A percentile compares a stretch with the other conserved stretches of the same genome.
Evolutionary conservation across 176 grass and related monocot genomes (phyloP).

Genomic region (Alloteropsis semialata): DNA sequence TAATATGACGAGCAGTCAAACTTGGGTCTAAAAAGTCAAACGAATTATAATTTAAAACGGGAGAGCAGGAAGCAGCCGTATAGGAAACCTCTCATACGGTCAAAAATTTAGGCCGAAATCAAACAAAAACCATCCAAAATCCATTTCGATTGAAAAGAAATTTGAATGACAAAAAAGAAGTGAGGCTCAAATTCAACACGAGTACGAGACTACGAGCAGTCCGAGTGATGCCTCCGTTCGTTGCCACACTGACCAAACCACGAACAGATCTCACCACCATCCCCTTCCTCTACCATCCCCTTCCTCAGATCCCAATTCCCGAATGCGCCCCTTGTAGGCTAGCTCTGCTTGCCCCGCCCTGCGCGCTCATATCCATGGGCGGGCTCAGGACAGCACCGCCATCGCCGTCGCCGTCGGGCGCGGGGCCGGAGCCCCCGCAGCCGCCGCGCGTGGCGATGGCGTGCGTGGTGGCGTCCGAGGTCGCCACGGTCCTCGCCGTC

Average conservation of each 20-base stretch:
- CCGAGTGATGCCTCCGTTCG: background rate
- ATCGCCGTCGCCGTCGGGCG: background rate
- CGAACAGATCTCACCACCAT: slow-evolving; percentile 23
- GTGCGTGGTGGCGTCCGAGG: slow-evolving; percentile 82
- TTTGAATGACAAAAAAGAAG: background rate
- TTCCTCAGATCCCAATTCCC: slow-evolving; percentile 41
- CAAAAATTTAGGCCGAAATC: no score
- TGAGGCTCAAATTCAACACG: no score
- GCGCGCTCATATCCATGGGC: slow-evolving; percentile 37
- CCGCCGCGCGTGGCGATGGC: slow-evolving; percentile 49
- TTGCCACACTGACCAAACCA: background rate
- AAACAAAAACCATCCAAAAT: background rate
- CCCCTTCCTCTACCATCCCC: background rate
- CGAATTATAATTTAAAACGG: no score
- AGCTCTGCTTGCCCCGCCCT: background rate
- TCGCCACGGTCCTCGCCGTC: slow-evolving; percentile 77
- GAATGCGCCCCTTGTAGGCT: slow-evolving; percentile 35
- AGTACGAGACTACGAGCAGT: background rate
- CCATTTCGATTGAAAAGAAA: background rate
- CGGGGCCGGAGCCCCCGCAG: background rate
- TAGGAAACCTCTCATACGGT: no score
- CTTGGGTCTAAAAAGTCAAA: no score
- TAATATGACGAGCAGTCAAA: no score
- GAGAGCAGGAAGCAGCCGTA: background rate
- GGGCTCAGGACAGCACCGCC: slow-evolving; percentile 32